These are phyloP conservation scores for Plenodomus lindquistii DNA, from an alignment of 2,329 filamentous ascomycete species.

Conservation along the genomic window DNA sequence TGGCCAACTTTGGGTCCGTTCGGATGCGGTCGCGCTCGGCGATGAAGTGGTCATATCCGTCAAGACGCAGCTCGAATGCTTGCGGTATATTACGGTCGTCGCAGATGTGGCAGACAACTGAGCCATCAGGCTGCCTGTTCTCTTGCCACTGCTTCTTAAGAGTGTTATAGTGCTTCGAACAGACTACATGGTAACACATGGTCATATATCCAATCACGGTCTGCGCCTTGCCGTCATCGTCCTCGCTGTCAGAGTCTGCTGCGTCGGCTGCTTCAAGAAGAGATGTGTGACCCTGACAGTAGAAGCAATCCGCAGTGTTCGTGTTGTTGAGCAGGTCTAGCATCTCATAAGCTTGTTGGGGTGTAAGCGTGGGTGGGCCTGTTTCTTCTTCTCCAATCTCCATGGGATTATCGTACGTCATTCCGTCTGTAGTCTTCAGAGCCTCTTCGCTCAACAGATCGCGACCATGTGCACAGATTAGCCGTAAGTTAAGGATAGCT, in stretches of 20 bases:
- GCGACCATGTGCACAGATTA: slow-evolving; percentile 92
- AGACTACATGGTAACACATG: slow-evolving; percentile 85
- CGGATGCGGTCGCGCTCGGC: slow-evolving; percentile 62
- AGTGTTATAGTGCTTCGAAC: slow-evolving; percentile 68
- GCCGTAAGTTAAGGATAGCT: slow-evolving; percentile 83
- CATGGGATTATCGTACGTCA: slow-evolving; percentile 83
- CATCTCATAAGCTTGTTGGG: slow-evolving; percentile 81
- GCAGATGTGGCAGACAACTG: slow-evolving; percentile 70
- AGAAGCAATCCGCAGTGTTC: slow-evolving; percentile 72
- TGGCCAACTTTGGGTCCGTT: slow-evolving; percentile 59
- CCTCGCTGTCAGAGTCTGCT: slow-evolving; percentile 28
- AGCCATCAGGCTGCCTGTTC: slow-evolving; percentile 48
- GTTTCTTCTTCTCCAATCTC: slow-evolving; percentile 81
- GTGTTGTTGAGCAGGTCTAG: slow-evolving; percentile 83
- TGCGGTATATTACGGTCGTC: slow-evolving; percentile 63
- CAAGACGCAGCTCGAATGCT: slow-evolving; percentile 70
- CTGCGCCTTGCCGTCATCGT: slow-evolving; percentile 56
- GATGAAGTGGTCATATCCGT: slow-evolving; percentile 54
- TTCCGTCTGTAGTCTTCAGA: slow-evolving; percentile 75
- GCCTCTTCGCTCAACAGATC: slow-evolving; percentile 87
- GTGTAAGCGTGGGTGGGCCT: slow-evolving; percentile 60
- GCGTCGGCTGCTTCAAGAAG: slow-evolving; percentile 47
- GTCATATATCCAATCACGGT: slow-evolving; percentile 77
- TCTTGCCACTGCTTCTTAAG: slow-evolving; percentile 60
- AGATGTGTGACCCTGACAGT: slow-evolving; percentile 63